A percentile compares a stretch with the other conserved stretches of the same genome.
These are phyloP conservation scores for Blumeria hordei DNA, from an alignment of 2,329 filamentous ascomycete species.

Conservation along the genomic window DNA sequence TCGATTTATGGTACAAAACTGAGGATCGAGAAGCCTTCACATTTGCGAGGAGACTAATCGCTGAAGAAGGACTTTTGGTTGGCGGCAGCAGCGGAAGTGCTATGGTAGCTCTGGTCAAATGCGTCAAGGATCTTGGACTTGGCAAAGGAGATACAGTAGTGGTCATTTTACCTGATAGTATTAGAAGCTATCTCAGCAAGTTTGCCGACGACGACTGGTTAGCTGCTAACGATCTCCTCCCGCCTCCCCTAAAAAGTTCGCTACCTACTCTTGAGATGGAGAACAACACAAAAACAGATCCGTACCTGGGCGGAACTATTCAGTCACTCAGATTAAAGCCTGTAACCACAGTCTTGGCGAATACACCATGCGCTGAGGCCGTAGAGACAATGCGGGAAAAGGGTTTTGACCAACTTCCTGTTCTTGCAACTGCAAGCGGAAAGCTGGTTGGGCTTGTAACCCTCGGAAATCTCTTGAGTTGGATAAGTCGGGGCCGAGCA, in stretches of 20 bases:
- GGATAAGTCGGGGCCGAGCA: slow-evolving; percentile 65
- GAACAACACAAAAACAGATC: slow-evolving; percentile 25
- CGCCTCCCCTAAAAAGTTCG: slow-evolving; percentile 26
- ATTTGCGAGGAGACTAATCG: slow-evolving; percentile 71
- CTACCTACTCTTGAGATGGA: slow-evolving; percentile 17
- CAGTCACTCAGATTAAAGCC: slow-evolving; percentile 72
- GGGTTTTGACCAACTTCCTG: slow-evolving; percentile 91
- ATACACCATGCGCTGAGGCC: slow-evolving; percentile 55
- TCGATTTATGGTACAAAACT: slow-evolving; percentile 97
- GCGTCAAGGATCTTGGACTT: slow-evolving; percentile 52
- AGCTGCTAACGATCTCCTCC: slow-evolving; percentile 77
- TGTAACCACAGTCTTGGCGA: slow-evolving; percentile 57
- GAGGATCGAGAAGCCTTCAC: slow-evolving; percentile 78
- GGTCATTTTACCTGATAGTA: slow-evolving; percentile 82
- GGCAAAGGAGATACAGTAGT: slow-evolving; percentile 71
- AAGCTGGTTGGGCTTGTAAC: slow-evolving; percentile 82
- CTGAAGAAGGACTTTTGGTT: slow-evolving; percentile 81
- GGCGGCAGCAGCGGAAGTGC: slow-evolving; percentile 88
- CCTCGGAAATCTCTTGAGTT: slow-evolving; percentile 78
- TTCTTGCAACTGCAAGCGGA: slow-evolving; percentile 43
- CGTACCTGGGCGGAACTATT: slow-evolving; percentile 59
- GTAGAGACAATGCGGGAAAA: slow-evolving; percentile 97
- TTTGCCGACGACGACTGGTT: slow-evolving; percentile 99
- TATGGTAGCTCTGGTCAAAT: slow-evolving; percentile 57
- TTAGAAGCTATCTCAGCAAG: slow-evolving; percentile 92